Percentiles rank a stretch among this genome's conserved stretches.
phyloP scores from a whole-genome alignment of 2,329 filamentous ascomycete species.

The Arthrobotrys pseudoclavata region DNA sequence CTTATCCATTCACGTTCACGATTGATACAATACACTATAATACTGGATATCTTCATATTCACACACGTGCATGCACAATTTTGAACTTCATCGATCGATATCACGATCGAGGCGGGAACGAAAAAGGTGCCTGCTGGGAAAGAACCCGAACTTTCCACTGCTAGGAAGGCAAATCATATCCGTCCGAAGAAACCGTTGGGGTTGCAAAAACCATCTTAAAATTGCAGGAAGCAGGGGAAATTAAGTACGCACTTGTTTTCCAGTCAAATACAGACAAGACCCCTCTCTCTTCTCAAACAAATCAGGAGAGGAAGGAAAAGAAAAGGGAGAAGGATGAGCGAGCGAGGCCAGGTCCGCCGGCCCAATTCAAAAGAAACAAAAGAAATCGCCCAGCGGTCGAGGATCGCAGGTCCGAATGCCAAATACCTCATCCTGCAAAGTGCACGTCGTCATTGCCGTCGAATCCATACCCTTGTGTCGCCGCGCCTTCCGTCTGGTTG shows the following conservation, averaged over 20 bases:
- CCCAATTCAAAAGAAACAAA: not conserved
- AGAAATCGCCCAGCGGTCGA: constrained; percentile 16
- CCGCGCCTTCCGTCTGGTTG: constrained; percentile 28
- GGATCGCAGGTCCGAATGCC: constrained; percentile 60
- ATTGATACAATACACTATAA: constrained; percentile 5
- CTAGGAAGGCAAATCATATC: constrained; percentile 35
- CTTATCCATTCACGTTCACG: constrained; percentile 28
- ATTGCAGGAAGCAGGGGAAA: constrained; percentile 60
- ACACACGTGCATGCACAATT: constrained; percentile 11
- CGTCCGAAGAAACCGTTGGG: constrained; percentile 44
- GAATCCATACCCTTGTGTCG: constrained; percentile 29
- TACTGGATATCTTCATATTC: constrained; percentile 7
- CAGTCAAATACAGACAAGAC: constrained; percentile 38
- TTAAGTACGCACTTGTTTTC: constrained; percentile 55
- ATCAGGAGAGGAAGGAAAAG: constrained; percentile 33
- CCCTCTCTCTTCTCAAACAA: constrained; percentile 33
- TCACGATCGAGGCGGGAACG: constrained; percentile 15
- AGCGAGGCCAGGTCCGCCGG: not conserved
- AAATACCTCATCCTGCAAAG: constrained; percentile 54
- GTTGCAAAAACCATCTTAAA: constrained; percentile 31
- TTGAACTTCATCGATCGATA: constrained; percentile 1
- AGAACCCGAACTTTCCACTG: constrained; percentile 27
- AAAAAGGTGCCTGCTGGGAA: constrained; percentile 20
- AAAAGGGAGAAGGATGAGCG: constrained; percentile 23
- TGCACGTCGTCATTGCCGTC: constrained; percentile 39